Conservation (phyloP, 345 rosid species). For the Murraya paniculata region DNA sequence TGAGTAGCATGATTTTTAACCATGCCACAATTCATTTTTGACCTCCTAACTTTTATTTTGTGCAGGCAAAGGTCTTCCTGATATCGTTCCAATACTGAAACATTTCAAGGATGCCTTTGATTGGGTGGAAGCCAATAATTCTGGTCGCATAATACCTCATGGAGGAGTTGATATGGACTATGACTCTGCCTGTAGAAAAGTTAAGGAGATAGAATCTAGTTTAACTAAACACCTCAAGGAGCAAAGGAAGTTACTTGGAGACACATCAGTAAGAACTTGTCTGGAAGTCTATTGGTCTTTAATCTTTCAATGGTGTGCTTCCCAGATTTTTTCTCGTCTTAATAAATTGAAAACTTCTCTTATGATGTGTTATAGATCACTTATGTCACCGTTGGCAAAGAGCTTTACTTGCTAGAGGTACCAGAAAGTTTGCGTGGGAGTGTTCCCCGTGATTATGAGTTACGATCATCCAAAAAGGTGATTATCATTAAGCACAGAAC, state of each 20-base stretch:
- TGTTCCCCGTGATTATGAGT: constrained; percentile 82
- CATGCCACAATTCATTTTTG: constrained; percentile 13
- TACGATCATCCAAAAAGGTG: constrained; percentile 96
- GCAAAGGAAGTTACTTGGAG: constrained; percentile 78
- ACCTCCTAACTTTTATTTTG: constrained; percentile 22
- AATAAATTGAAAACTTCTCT: constrained; percentile 23
- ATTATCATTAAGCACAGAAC: not conserved
- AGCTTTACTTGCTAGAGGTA: constrained; percentile 78
- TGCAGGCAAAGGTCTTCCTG: constrained; percentile 74
- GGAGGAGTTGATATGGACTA: constrained; percentile 81
- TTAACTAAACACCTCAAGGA: constrained; percentile 81
- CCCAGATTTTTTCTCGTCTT: constrained; percentile 8
- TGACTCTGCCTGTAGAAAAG: constrained; percentile 62
- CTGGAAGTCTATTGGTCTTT: constrained; percentile 12
- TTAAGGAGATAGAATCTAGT: constrained; percentile 57
- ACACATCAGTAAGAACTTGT: constrained; percentile 58
- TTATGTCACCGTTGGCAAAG: constrained; percentile 95
- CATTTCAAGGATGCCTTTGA: constrained; percentile 91
- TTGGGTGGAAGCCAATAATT: constrained; percentile 84
- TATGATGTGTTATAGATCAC: constrained; percentile 49
- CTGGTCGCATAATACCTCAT: constrained; percentile 88
- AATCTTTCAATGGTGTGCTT: constrained; percentile 2
- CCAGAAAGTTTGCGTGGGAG: constrained; percentile 71
- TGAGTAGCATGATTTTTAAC: constrained; percentile 12
- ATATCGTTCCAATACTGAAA: constrained; percentile 48